Conservation (phyloP, 768 basidiomycete species). For the Leccinum subgranulosum region DNA sequence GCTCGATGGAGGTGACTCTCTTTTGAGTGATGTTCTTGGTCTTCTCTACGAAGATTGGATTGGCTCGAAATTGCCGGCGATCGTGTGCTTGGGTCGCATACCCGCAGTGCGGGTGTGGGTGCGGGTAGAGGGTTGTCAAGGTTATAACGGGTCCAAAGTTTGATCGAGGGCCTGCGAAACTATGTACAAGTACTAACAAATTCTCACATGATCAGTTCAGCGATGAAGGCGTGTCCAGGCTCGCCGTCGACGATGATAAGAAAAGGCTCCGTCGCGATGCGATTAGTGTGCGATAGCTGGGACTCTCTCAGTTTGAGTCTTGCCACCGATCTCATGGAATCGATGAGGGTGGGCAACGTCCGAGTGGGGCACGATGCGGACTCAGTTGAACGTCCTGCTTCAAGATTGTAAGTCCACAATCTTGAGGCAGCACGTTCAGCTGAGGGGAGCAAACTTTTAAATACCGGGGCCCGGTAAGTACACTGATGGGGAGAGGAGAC, state of each 20-base stretch:
- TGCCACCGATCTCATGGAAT: conserved; percentile 14
- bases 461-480: not conserved
- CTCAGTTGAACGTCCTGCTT: conserved; percentile 21
- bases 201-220: too few relatives aligned
- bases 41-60: too few relatives aligned
- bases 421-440: not conserved
- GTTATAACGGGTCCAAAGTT: too few relatives aligned
- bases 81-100: too few relatives aligned
- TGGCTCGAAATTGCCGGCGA: too few relatives aligned
- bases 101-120: too few relatives aligned
- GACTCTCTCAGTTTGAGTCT: conserved; percentile 29
- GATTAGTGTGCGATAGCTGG: conserved; percentile 22
- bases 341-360: conserved; percentile 28
- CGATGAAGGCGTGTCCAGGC: too few relatives aligned
- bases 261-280: conserved; percentile 22
- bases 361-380: conserved; percentile 22
- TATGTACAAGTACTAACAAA: too few relatives aligned
- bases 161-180: too few relatives aligned
- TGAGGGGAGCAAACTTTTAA: not conserved
- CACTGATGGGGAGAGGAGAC: not conserved
- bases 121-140: too few relatives aligned
- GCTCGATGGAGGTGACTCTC: too few relatives aligned
- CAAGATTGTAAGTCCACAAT: conserved; percentile 14
- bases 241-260: conserved; percentile 11
- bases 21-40: too few relatives aligned